Conservation (phyloP, 225 moss, liverwort and hornwort species). For the Asterella californica region DNA sequence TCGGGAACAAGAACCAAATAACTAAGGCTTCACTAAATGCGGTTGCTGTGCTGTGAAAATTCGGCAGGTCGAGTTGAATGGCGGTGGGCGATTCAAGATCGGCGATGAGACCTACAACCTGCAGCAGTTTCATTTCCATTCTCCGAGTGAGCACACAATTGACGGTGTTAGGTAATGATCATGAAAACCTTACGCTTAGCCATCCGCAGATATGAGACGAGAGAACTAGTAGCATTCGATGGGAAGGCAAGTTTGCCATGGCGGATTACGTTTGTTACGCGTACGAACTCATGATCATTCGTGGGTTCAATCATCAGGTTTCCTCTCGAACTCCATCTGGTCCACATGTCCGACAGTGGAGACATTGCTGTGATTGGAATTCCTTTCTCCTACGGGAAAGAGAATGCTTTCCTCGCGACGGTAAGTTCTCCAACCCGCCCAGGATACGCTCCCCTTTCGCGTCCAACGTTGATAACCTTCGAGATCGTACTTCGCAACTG, state of each 20-base stretch:
- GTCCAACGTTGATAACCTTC: neutral
- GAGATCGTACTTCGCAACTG: neutral
- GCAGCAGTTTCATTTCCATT: slow-evolving; percentile 62
- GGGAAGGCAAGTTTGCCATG: no score
- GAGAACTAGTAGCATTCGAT: neutral
- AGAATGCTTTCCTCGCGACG: slow-evolving; percentile 21
- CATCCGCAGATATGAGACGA: neutral
- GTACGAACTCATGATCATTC: no score
- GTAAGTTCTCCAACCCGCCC: neutral
- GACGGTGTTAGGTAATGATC: slow-evolving; percentile 45
- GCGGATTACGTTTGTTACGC: no score
- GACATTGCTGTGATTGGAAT: slow-evolving; percentile 57
- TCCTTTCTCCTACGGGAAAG: slow-evolving; percentile 32
- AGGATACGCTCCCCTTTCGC: neutral
- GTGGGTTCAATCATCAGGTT: slow-evolving; percentile 35
- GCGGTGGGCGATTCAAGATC: slow-evolving; percentile 15
- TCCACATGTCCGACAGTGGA: slow-evolving; percentile 48
- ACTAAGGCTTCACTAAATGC: no score
- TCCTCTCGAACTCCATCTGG: slow-evolving; percentile 71
- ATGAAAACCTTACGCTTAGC: neutral
- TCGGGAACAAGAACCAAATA: no score
- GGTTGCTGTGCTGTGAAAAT: neutral
- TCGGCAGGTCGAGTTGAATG: slow-evolving; percentile 13
- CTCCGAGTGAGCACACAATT: slow-evolving; percentile 62
- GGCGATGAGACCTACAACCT: slow-evolving; percentile 9